Conservation (phyloP, 805 yeast species). For the Nakazawaea ambrosiae region DNA sequence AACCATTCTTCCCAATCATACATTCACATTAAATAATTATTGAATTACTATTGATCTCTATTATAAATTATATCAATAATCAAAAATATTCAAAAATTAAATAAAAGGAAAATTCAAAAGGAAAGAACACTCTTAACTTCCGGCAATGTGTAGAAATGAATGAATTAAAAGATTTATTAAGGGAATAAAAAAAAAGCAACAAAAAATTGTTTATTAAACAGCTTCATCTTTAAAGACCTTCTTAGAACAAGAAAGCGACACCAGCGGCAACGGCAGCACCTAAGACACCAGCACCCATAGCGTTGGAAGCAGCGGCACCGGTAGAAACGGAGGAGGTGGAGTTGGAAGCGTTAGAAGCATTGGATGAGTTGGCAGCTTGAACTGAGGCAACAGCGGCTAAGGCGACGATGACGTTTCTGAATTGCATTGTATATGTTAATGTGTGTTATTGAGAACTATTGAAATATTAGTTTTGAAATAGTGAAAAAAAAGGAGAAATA, state of each 20-base stretch:
- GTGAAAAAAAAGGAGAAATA: not conserved
- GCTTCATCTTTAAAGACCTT: too few relatives aligned
- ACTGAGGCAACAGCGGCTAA: slow-evolving; percentile 66
- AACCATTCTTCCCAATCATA: too few relatives aligned
- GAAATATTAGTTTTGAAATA: not conserved
- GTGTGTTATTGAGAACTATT: not conserved
- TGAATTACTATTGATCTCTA: too few relatives aligned
- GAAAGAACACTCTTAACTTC: too few relatives aligned
- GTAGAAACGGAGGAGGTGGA: slow-evolving; percentile 35
- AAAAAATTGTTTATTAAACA: too few relatives aligned
- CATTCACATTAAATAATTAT: too few relatives aligned
- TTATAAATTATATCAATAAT: too few relatives aligned
- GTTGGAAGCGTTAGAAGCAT: slow-evolving; percentile 36
- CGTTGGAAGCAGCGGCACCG: slow-evolving; percentile 47
- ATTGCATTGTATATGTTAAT: slow-evolving; percentile 61
- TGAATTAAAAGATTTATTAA: too few relatives aligned
- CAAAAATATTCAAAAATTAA: too few relatives aligned
- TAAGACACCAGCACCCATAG: slow-evolving; percentile 64
- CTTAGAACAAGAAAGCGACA: slow-evolving; percentile 37
- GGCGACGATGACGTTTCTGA: slow-evolving; percentile 60
- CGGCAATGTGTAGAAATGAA: too few relatives aligned
- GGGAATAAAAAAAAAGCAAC: too few relatives aligned
- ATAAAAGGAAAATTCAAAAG: too few relatives aligned
- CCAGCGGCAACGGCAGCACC: slow-evolving; percentile 87
- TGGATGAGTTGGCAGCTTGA: slow-evolving; percentile 45